These are phyloP conservation scores for Cunninghamia lanceolata DNA, from an alignment of 75 land plant species.

Conservation along the genomic window DNA sequence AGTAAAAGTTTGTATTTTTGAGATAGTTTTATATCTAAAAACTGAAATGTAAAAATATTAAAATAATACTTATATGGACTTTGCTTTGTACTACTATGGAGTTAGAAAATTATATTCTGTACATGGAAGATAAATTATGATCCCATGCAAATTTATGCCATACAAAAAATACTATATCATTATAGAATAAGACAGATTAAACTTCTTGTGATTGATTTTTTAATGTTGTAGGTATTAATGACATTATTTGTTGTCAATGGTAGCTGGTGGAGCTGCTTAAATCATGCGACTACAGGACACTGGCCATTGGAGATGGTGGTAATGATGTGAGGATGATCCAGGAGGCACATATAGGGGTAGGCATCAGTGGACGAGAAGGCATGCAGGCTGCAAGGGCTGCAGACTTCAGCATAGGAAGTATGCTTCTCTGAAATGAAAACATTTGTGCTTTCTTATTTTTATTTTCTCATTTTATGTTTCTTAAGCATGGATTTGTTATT, in stretches of 20 bases:
- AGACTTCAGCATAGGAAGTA: conserved; percentile 97
- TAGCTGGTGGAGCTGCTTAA: conserved; percentile 94
- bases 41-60: neutral
- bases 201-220: neutral
- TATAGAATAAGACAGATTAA: neutral
- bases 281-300: conserved; percentile 90
- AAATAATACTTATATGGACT: neutral
- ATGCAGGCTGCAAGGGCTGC: conserved; percentile 98
- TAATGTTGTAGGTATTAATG: neutral
- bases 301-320: conserved; percentile 99
- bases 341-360: conserved; percentile 96
- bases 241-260: conserved; percentile 4
- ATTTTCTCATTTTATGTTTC: neutral
- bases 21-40: too few relatives aligned
- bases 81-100: neutral
- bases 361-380: conserved; percentile 98
- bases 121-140: neutral
- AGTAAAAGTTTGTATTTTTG: too few relatives aligned
- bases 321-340: conserved; percentile 99
- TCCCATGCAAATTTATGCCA: neutral
- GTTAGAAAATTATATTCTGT: neutral
- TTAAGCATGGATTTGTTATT: neutral
- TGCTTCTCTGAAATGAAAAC: conserved; percentile 16
- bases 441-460: neutral
- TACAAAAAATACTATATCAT: neutral